Conservation (phyloP, 1,284 basidiomycete species). For the Trichosporon sp. region DNA sequence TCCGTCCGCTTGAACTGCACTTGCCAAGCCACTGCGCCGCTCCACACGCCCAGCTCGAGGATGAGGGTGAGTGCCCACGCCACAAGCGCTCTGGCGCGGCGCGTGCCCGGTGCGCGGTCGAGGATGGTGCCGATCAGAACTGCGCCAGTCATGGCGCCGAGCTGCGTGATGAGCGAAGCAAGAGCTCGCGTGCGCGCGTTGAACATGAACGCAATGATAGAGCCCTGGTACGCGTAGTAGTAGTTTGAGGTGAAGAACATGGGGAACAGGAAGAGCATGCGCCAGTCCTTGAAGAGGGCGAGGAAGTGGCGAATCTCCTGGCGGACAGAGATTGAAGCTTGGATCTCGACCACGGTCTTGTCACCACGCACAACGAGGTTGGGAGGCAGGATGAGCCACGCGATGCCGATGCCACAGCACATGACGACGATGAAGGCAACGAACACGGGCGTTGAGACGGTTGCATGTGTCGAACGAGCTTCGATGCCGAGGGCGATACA, state of each 20-base stretch:
- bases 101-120: constrained; percentile 42
- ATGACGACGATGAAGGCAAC: constrained; percentile 54
- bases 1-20: constrained; percentile 36
- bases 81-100: constrained; percentile 41
- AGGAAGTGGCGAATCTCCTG: constrained; percentile 40
- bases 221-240: constrained; percentile 47
- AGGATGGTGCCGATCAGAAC: constrained; percentile 47
- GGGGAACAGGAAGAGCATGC: constrained; percentile 45
- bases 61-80: constrained; percentile 35
- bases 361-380: constrained; percentile 43
- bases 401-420: constrained; percentile 39
- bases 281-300: constrained; percentile 43
- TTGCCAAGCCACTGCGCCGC: constrained; percentile 33
- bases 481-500: constrained; percentile 57
- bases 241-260: constrained; percentile 50
- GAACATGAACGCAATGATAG: constrained; percentile 44
- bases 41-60: constrained; percentile 45
- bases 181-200: constrained; percentile 48
- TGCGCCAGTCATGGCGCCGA: constrained; percentile 47
- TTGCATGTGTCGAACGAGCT: constrained; percentile 7
- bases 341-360: constrained; percentile 43
- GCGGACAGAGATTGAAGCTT: constrained; percentile 30
- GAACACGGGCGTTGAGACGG: constrained; percentile 48
- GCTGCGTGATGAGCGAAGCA: constrained; percentile 39
- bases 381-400: constrained; percentile 47